These are phyloP conservation scores for Macrophomina phaseolina DNA, from an alignment of 2,329 filamentous ascomycete genomes.

Conservation along the genomic window DNA sequence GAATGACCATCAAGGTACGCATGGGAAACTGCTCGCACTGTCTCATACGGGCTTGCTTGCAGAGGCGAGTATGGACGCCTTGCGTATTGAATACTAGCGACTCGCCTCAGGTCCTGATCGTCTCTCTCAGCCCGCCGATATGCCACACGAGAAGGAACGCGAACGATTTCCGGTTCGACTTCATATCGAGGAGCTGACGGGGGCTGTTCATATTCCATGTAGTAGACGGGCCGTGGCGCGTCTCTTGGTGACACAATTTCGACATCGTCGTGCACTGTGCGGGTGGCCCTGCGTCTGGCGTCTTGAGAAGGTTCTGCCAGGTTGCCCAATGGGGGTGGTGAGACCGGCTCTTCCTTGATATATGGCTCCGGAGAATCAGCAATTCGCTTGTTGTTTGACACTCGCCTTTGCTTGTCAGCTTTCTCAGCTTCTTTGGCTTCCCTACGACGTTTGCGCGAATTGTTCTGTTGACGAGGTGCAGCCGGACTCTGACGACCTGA, in stretches of 20 bases:
- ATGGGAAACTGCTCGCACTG: constrained; percentile 50
- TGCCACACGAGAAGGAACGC: constrained; percentile 44
- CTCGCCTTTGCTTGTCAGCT: constrained; percentile 45
- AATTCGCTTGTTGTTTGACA: constrained; percentile 33
- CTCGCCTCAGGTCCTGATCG: constrained; percentile 53
- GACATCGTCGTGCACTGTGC: constrained; percentile 43
- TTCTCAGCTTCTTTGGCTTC: constrained; percentile 45
- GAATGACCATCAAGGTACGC: constrained; percentile 45
- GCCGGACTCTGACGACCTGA: constrained; percentile 53
- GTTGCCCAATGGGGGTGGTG: constrained; percentile 61
- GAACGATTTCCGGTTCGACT: constrained; percentile 43
- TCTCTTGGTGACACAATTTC: constrained; percentile 48
- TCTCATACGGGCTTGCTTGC: constrained; percentile 42
- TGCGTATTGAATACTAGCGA: constrained; percentile 55
- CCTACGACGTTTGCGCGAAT: constrained; percentile 59
- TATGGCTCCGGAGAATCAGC: constrained; percentile 49
- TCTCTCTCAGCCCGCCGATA: constrained; percentile 48
- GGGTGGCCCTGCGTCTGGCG: constrained; percentile 46
- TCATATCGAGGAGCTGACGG: constrained; percentile 36
- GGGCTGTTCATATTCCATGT: constrained; percentile 43
- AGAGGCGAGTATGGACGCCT: constrained; percentile 48
- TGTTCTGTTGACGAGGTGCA: constrained; percentile 48
- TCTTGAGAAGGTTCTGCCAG: constrained; percentile 43
- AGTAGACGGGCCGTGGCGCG: constrained; percentile 54
- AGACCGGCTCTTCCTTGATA: constrained; percentile 68